A percentile compares a stretch with the other conserved stretches of the same genome.
Evolutionary conservation across 2,329 filamentous ascomycete species (phyloP).

Genomic region (Alternaria solani): DNA sequence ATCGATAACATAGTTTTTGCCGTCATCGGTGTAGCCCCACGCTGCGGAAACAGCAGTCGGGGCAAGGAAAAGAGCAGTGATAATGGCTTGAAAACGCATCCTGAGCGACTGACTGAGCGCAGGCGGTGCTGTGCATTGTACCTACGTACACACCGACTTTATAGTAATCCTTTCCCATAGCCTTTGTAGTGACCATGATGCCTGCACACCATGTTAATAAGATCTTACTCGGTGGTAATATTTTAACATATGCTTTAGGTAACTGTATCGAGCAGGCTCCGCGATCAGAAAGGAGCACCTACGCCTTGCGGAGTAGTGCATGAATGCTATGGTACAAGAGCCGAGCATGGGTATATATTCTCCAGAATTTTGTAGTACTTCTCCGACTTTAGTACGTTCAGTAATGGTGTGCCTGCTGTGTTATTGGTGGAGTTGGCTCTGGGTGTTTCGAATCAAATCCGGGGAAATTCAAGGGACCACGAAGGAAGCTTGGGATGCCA

Average conservation of each 20-base stretch:
- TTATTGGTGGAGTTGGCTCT: slow-evolving; percentile 1
- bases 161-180: neutral
- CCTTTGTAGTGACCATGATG: neutral
- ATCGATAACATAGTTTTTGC: slow-evolving; percentile 52
- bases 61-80: slow-evolving; percentile 30
- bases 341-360: slow-evolving; percentile 1
- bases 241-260: neutral
- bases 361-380: neutral
- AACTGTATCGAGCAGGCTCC: neutral
- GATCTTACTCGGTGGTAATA: slow-evolving; percentile 2
- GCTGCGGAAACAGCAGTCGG: slow-evolving; percentile 47
- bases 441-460: slow-evolving; percentile 2
- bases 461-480: neutral
- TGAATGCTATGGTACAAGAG: neutral
- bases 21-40: slow-evolving; percentile 53
- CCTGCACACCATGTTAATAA: neutral
- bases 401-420: neutral
- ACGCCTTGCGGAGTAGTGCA: slow-evolving; percentile 2
- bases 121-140: neutral
- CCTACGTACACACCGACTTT: neutral
- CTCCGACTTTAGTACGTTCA: neutral
- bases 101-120: neutral
- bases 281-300: neutral
- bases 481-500: slow-evolving; percentile 5
- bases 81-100: slow-evolving; percentile 27